Evolutionary conservation across 2,329 filamentous ascomycete genomes (phyloP).

Genomic region (Eutypella sp.): DNA sequence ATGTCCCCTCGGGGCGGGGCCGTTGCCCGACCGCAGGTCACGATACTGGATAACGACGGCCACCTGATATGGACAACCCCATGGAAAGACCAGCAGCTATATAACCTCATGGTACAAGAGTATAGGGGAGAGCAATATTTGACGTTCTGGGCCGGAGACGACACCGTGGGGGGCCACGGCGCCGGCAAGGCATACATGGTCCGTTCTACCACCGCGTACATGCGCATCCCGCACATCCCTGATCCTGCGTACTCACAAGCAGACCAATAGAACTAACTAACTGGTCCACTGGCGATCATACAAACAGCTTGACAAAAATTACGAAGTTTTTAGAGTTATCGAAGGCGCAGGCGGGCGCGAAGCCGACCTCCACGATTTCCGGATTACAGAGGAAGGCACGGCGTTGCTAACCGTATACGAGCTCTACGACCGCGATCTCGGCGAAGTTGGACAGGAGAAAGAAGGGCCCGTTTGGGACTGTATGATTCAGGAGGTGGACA

Average conservation of each 20-base stretch:
- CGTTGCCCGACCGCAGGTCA: constrained; percentile 32
- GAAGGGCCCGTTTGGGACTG: constrained; percentile 38
- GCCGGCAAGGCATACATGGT: constrained; percentile 43
- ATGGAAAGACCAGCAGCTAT: constrained; percentile 30
- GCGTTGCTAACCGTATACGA: constrained; percentile 34
- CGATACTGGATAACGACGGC: constrained; percentile 38
- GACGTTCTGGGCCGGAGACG: constrained; percentile 44
- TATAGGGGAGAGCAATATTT: constrained; percentile 40
- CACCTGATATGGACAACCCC: constrained; percentile 39
- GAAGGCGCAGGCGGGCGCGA: constrained; percentile 30
- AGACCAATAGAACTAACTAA: too few species aligned
- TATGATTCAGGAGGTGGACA: constrained; percentile 40
- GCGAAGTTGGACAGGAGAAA: constrained; percentile 25
- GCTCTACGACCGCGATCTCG: constrained; percentile 32
- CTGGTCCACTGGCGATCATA: too few species aligned
- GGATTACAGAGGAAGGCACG: constrained; percentile 30
- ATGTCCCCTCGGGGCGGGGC: constrained; percentile 33
- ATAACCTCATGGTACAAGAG: constrained; percentile 40
- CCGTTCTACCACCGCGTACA: constrained; percentile 7
- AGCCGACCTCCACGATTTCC: constrained; percentile 36
- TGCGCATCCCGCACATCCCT: not conserved
- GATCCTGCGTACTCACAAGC: not conserved
- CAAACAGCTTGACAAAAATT: constrained; percentile 21
- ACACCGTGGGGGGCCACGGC: constrained; percentile 41
- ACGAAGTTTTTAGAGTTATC: constrained; percentile 31